Percentiles rank a stretch among this genome's conserved stretches.
Evolutionary conservation across 108 stramenopile species (phyloP).

Genomic region (Cylindrotheca closterium): DNA sequence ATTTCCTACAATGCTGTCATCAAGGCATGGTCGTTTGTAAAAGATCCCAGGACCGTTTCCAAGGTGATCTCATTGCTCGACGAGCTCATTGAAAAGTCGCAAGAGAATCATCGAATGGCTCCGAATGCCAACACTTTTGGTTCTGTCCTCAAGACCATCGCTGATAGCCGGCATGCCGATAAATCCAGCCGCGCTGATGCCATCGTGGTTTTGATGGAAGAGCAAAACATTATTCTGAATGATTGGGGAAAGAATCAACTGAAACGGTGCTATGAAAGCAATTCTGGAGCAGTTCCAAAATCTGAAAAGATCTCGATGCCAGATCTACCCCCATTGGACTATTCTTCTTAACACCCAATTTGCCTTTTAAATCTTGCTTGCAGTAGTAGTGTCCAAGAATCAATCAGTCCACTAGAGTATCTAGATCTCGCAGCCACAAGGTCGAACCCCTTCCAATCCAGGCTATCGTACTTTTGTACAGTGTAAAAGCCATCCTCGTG

Average conservation of each 20-base stretch:
- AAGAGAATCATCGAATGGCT: constrained; percentile 12
- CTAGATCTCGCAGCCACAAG: neutral
- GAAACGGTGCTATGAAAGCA: constrained; percentile 11
- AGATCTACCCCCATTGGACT: neutral
- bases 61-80: constrained; percentile 21
- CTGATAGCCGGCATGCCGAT: constrained; percentile 23
- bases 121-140: constrained; percentile 37
- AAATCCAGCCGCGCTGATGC: constrained; percentile 23
- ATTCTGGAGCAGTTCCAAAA: neutral
- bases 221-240: constrained; percentile 8
- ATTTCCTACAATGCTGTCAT: constrained; percentile 40
- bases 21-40: constrained; percentile 32
- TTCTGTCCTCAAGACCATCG: constrained; percentile 18
- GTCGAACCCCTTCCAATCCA: neutral
- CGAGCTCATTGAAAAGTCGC: constrained; percentile 15
- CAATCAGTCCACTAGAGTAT: too few species aligned
- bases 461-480: neutral
- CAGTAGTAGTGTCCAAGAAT: too few species aligned
- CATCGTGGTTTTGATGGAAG: constrained; percentile 24
- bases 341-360: too few species aligned
- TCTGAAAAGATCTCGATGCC: neutral
- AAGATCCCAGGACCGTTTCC: constrained; percentile 17
- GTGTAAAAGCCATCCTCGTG: neutral
- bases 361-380: too few species aligned
- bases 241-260: constrained; percentile 21